These are phyloP conservation scores for Magnaporthales sp. DNA, from an alignment of 2,329 filamentous ascomycete species.

Conservation along the genomic window DNA sequence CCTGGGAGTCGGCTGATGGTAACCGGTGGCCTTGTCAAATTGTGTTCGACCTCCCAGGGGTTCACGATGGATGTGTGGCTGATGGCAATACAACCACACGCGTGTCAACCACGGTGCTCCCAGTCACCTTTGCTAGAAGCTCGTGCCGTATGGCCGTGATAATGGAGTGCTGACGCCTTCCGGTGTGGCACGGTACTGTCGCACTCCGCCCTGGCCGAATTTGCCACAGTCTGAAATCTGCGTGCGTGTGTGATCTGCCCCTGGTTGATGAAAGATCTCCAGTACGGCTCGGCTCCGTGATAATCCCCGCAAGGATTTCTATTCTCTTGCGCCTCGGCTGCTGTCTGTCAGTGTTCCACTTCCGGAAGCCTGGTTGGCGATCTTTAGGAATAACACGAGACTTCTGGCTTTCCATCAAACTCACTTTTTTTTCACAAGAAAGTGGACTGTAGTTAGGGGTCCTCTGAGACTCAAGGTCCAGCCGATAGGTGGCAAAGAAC, in stretches of 20 bases:
- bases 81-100: neutral
- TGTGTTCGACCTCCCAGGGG: neutral
- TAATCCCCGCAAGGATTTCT: neutral
- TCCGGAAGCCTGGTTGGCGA: neutral
- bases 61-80: neutral
- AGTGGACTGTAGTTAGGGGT: neutral
- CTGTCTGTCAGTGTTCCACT: neutral
- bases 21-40: neutral
- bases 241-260: neutral
- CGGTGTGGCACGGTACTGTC: neutral
- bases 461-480: neutral
- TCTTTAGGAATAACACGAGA: neutral
- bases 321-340: neutral
- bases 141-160: neutral
- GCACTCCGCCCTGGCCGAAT: neutral
- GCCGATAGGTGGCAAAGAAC: neutral
- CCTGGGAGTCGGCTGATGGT: neutral
- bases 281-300: neutral
- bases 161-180: neutral
- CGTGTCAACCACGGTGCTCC: neutral
- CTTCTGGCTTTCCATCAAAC: neutral
- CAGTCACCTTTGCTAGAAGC: neutral
- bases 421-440: neutral
- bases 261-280: neutral
- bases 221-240: neutral